Evolutionary conservation across 768 basidiomycete genomes (phyloP).

Genomic region (Clitopilus passeckerianus): DNA sequence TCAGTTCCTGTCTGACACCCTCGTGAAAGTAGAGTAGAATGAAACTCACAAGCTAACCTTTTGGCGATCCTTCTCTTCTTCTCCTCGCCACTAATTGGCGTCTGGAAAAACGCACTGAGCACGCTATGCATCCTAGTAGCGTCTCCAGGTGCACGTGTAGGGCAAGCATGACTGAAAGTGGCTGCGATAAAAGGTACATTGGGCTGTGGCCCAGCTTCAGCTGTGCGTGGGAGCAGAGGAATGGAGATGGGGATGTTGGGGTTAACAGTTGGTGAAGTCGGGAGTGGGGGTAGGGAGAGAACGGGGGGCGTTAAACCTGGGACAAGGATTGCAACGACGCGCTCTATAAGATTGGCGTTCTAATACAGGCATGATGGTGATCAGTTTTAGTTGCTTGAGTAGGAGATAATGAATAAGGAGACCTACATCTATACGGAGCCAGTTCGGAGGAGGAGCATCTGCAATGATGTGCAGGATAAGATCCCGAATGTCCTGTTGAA

Average conservation of each 20-base stretch:
- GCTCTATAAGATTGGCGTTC: conserved; percentile 72
- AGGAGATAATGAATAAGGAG: not conserved
- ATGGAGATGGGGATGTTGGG: conserved; percentile 42
- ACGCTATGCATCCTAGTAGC: conserved; percentile 80
- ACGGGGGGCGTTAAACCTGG: conserved; percentile 80
- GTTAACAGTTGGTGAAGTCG: conserved; percentile 59
- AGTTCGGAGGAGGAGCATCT: conserved; percentile 79
- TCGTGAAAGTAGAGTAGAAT: conserved; percentile 2
- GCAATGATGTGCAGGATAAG: conserved; percentile 77
- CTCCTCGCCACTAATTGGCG: conserved; percentile 76
- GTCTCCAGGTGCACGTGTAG: conserved; percentile 91
- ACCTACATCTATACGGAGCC: conserved; percentile 80
- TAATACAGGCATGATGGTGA: conserved; percentile 20
- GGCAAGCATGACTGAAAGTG: conserved; percentile 90
- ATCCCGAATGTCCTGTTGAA: conserved; percentile 77
- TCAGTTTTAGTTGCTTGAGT: conserved; percentile 4
- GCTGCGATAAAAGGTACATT: conserved; percentile 64
- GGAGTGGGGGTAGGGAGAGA: conserved; percentile 67
- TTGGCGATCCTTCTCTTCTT: conserved; percentile 59
- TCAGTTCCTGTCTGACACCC: not conserved
- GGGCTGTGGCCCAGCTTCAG: conserved; percentile 20
- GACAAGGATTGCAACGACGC: conserved; percentile 74
- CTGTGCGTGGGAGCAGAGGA: conserved; percentile 24
- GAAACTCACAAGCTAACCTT: conserved; percentile 29
- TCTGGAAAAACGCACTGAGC: conserved; percentile 76